Evolutionary conservation across 2,329 filamentous ascomycete species (phyloP).

Genomic region (Fusarium sp.): DNA sequence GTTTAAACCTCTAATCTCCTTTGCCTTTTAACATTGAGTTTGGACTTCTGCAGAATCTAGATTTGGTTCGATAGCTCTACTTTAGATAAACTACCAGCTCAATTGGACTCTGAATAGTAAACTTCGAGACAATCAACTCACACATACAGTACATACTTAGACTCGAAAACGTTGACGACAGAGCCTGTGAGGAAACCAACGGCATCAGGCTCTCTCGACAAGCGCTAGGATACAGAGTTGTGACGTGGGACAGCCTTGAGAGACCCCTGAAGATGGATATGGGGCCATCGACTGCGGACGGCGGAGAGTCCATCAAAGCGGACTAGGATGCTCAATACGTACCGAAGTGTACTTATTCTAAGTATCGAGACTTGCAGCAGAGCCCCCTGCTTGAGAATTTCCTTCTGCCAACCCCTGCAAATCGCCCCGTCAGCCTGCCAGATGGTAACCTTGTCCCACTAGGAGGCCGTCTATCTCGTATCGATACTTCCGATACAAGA

Average conservation of each 20-base stretch:
- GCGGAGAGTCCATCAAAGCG: conserved; percentile 17
- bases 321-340: conserved; percentile 12
- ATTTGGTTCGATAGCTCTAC: conserved; percentile 6
- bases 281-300: conserved; percentile 32
- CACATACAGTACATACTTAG: conserved; percentile 5
- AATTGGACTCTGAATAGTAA: conserved; percentile 19
- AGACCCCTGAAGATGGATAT: conserved; percentile 38
- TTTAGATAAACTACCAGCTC: conserved; percentile 13
- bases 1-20: conserved; percentile 7
- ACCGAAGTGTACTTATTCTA: background rate
- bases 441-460: background rate
- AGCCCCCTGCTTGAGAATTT: conserved; percentile 10
- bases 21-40: conserved; percentile 30
- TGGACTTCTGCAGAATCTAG: conserved; percentile 16
- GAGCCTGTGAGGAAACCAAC: background rate
- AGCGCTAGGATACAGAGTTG: conserved; percentile 22
- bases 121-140: conserved; percentile 17
- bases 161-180: conserved; percentile 6
- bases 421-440: conserved; percentile 16
- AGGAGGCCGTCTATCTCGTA: conserved; percentile 25
- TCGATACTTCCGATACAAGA: conserved; percentile 4
- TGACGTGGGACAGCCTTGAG: conserved; percentile 33
- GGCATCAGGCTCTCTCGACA: conserved; percentile 15
- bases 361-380: conserved; percentile 24
- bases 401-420: conserved; percentile 9